These are phyloP conservation scores for Fraxinus nigra DNA, from an alignment of 305 asterid genomes.

Conservation along the genomic window DNA sequence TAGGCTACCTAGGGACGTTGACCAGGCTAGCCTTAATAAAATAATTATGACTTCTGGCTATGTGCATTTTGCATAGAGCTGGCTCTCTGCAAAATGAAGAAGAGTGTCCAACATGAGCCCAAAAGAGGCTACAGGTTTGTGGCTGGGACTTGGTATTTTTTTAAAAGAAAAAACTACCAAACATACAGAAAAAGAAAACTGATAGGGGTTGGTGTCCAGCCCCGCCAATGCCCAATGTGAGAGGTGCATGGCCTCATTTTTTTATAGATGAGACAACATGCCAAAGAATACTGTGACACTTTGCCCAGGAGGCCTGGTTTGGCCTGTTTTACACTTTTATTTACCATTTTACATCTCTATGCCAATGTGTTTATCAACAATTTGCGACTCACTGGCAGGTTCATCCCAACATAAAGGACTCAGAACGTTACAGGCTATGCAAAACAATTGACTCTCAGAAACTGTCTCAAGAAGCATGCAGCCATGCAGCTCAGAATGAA, in stretches of 20 bases:
- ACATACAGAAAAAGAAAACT: not conserved
- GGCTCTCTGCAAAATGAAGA: not conserved
- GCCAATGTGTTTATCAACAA: not conserved
- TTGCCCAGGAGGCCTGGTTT: not conserved
- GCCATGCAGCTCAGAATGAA: constrained; percentile 97
- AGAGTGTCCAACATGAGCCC: not conserved
- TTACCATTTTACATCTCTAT: not conserved
- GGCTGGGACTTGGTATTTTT: not conserved
- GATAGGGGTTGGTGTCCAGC: not conserved
- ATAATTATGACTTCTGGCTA: not conserved
- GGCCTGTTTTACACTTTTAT: not conserved
- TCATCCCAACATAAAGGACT: constrained; percentile 83
- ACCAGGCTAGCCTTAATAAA: not conserved
- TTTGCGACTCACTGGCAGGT: constrained; percentile 46
- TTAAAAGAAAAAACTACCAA: not conserved
- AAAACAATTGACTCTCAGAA: constrained; percentile 83
- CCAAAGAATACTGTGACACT: not conserved
- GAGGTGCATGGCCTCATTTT: not conserved
- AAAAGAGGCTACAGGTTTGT: not conserved
- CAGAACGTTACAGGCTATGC: constrained; percentile 80
- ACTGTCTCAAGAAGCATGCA: constrained; percentile 89
- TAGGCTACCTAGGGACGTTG: not conserved
- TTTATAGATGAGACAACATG: not conserved
- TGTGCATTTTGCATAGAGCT: not conserved
- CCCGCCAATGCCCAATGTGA: not conserved